A percentile compares a stretch with the other conserved stretches of the same genome.
These are phyloP conservation scores for Senecio squalidus DNA, from an alignment of 140 eudicot species.

Conservation along the genomic window DNA sequence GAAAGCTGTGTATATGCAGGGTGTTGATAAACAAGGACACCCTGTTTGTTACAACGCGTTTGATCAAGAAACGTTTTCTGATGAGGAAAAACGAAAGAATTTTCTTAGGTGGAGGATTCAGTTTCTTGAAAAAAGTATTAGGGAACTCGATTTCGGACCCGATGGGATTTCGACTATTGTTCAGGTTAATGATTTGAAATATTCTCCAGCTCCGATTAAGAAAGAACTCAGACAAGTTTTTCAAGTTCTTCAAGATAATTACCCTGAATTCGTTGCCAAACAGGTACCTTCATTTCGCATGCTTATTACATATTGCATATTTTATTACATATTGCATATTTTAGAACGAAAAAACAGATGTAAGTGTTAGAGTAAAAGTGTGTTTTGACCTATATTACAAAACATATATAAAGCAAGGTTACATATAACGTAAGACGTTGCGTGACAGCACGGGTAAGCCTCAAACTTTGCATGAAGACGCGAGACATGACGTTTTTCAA, in stretches of 20 bases:
- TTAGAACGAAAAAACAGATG: no score
- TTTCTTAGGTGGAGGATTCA: constrained; percentile 74
- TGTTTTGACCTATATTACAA: no score
- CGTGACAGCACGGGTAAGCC: no score
- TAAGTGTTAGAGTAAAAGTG: no score
- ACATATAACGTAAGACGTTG: no score
- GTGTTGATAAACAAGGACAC: constrained; percentile 81
- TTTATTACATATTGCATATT: no score
- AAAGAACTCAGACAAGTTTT: constrained; percentile 78
- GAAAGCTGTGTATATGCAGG: constrained; percentile 70
- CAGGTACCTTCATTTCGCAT: constrained; percentile 39
- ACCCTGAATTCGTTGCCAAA: constrained; percentile 94
- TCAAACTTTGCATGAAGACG: no score
- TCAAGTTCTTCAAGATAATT: constrained; percentile 81
- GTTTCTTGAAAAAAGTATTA: constrained; percentile 75
- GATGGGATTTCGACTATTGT: constrained; percentile 64
- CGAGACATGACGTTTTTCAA: no score
- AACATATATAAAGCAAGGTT: no score
- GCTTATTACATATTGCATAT: no score
- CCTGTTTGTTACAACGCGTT: constrained; percentile 81
- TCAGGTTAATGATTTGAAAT: constrained; percentile 75
- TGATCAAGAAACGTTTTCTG: constrained; percentile 63
- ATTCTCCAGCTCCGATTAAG: constrained; percentile 69
- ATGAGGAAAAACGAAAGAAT: constrained; percentile 63
- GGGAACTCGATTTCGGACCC: constrained; percentile 82